Percentiles rank a stretch among this genome's conserved stretches.
These are phyloP conservation scores for Cordyceps javanica DNA, from an alignment of 2,329 filamentous ascomycete genomes.

Conservation along the genomic window DNA sequence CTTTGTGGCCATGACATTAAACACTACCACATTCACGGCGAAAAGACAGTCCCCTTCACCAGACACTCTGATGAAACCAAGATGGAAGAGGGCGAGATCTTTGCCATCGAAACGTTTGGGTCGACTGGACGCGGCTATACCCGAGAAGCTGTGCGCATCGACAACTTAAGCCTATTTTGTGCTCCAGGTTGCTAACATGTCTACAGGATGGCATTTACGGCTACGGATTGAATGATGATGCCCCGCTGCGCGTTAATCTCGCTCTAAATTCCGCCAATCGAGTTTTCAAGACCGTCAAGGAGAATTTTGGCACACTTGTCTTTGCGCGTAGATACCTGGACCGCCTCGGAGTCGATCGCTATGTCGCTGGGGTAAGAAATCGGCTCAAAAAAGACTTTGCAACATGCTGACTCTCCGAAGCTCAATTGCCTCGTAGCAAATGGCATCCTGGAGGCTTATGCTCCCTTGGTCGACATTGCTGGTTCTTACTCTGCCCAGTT, in stretches of 20 bases:
- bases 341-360: conserved; percentile 53
- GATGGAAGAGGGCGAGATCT: conserved; percentile 92
- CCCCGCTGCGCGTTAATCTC: conserved; percentile 27
- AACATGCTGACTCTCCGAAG: conserved; percentile 22
- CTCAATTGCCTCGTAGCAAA: conserved; percentile 51
- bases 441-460: conserved; percentile 51
- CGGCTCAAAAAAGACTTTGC: rapidly evolving
- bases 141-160: conserved; percentile 45
- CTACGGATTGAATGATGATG: conserved; percentile 38
- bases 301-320: conserved; percentile 56
- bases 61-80: conserved; percentile 78
- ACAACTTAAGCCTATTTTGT: conserved; percentile 20
- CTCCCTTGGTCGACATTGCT: conserved; percentile 49
- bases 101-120: conserved; percentile 90
- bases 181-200: neutral
- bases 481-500: conserved; percentile 60
- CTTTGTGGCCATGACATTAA: conserved; percentile 81
- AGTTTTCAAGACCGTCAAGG: conserved; percentile 51
- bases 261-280: conserved; percentile 48
- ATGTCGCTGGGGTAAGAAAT: conserved; percentile 48
- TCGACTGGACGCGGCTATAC: conserved; percentile 81
- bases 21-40: conserved; percentile 79
- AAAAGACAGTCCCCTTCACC: conserved; percentile 84
- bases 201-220: conserved; percentile 40
- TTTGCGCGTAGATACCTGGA: conserved; percentile 59